Base-by-base conservation (phyloP, 78 protist species). In the Abeoforma whisleri region DNA sequence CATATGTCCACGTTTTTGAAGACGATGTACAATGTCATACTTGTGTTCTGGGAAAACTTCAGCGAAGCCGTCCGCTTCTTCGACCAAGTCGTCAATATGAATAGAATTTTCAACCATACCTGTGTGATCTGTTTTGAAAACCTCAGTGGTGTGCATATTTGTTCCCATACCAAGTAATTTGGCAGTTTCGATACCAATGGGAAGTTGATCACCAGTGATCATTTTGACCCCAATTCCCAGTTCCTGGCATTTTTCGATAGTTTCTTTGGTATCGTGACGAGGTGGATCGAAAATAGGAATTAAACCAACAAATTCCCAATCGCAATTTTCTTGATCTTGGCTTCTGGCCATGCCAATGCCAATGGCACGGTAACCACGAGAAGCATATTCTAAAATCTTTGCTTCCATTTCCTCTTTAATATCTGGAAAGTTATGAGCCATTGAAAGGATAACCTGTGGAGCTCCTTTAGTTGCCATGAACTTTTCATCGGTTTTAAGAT, bases 161-260 rank as follows among this genome's bases (percentile, higher is more conserved):
- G 87, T 79, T 40, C 87, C 87, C 87, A 94, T 91, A 70, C 93
- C 87, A 28, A 88, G 76, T 69, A 80, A 84, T 36, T 91, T 69
- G 22, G 92, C 91, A 0, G 94, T 89, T 88, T 92, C 94, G 57
- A 81, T 87, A 39, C 95, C 97, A 35, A 91, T 92, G 68, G 89
- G 91, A 37, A 91, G 84, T 72, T 95, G 94, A 79, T 95, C 97
- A 36, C 97, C 97, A 30, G 97, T 95, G 30, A 95, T 88, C 97
- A 95, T 95, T 92, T 89, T 91, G 33, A 95, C 97, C 2, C 57
- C 40, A 19, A 93, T 88, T 73, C 95, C 96, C 88, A 88, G 39
- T 31, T 86, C 88, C 36, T 76, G 33, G 76, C 90, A 87, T 57
- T 72, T 70, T 57, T 57, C 82, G 87, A 94, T 88, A 33, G 93